Percentiles rank a stretch among this genome's conserved stretches.
Conservation (phyloP, 768 basidiomycete genomes). For the Boletus rufocinnamomeus region DNA sequence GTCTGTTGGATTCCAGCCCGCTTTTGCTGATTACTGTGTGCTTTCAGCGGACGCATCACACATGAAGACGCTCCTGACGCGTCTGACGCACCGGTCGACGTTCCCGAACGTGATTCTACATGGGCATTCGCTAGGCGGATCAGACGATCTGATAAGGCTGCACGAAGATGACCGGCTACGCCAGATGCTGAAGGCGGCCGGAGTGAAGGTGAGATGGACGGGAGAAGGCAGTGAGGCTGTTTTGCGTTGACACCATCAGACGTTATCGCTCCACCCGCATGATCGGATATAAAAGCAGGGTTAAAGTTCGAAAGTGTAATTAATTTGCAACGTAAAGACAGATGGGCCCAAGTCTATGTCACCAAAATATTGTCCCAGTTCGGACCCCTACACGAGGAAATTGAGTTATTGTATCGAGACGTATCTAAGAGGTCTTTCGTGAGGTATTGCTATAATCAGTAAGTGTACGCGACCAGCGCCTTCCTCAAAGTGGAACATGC, state of each 20-base stretch:
- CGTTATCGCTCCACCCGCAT: not conserved
- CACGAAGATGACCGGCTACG: conserved; percentile 51
- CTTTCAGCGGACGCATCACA: conserved; percentile 56
- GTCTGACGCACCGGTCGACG: conserved; percentile 66
- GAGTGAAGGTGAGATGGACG: conserved; percentile 38
- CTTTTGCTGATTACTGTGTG: not conserved
- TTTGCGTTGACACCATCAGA: not conserved
- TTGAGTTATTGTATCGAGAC: conserved; percentile 5
- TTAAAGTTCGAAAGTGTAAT: not conserved
- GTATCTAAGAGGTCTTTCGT: conserved; percentile 9
- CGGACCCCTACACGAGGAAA: not conserved
- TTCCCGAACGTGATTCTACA: conserved; percentile 75
- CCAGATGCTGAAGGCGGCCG: conserved; percentile 48
- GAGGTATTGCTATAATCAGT: conserved; percentile 4
- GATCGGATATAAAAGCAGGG: not conserved
- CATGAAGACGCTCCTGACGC: conserved; percentile 65
- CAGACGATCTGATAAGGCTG: conserved; percentile 51
- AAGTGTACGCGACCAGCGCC: not conserved
- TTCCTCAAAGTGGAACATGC: not conserved
- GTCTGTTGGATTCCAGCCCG: conserved; percentile 7
- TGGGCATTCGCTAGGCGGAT: conserved; percentile 67
- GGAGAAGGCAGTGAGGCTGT: conserved; percentile 12
- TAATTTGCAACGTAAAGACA: conserved; percentile 10
- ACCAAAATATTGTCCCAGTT: conserved; percentile 3
- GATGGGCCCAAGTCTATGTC: not conserved